phyloP scores from a whole-genome alignment of 371 early-diverging fungal species.

The Phascolomyces articulosus region DNA sequence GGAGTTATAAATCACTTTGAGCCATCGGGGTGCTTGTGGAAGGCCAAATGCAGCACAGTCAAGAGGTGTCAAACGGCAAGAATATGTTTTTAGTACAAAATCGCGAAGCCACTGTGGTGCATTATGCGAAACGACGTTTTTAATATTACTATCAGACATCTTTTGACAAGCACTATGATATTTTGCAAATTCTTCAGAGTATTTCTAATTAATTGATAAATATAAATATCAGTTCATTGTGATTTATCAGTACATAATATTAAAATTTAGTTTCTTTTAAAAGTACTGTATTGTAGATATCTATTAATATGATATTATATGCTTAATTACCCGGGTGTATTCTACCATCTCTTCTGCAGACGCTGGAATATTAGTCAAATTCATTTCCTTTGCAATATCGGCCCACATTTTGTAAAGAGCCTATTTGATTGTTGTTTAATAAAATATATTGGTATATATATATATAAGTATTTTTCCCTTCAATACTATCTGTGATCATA shows the following conservation, averaged over 20 bases:
- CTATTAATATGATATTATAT: too few relatives aligned
- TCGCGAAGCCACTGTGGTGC: neutral
- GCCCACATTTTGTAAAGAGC: constrained; percentile 47
- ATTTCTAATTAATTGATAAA: neutral
- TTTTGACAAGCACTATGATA: constrained; percentile 23
- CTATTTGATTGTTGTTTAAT: neutral
- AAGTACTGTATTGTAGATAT: too few relatives aligned
- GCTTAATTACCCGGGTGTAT: constrained; percentile 18
- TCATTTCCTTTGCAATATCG: constrained; percentile 41
- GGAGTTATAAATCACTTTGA: neutral
- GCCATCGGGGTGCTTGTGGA: neutral
- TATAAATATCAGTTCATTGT: too few relatives aligned
- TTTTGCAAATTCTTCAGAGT: neutral
- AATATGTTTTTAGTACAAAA: neutral
- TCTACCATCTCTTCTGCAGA: constrained; percentile 35
- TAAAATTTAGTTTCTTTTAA: too few relatives aligned
- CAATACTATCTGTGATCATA: too few relatives aligned
- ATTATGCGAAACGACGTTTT: neutral
- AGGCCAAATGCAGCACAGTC: constrained; percentile 31
- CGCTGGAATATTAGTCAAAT: constrained; percentile 52
- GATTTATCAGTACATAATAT: too few relatives aligned
- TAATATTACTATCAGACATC: constrained; percentile 30
- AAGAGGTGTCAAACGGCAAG: constrained; percentile 20
- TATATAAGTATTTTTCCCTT: too few relatives aligned
- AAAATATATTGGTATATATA: too few relatives aligned